phyloP scores from a whole-genome alignment of 306 rosid species.

The Cucumis melo region DNA sequence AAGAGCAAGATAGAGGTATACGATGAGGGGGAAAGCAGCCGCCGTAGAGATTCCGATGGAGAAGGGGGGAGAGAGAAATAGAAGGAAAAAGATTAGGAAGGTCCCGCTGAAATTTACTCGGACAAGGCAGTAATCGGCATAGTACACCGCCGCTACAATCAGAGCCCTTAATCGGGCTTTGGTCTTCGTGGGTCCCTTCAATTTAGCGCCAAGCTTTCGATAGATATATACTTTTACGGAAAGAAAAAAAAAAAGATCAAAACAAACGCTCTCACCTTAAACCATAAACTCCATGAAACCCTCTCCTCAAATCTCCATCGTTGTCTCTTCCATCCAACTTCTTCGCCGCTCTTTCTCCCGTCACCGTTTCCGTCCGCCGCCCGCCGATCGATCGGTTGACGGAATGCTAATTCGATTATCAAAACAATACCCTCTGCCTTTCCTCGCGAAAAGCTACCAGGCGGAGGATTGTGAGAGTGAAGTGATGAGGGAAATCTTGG shows the following conservation, averaged over 20 bases:
- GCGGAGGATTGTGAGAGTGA: too few species aligned
- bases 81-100: constrained; percentile 2
- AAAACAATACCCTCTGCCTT: not conserved
- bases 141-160: constrained; percentile 14
- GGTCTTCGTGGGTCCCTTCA: constrained; percentile 4
- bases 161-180: constrained; percentile 25
- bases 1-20: constrained; percentile 4
- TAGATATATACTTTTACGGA: not conserved
- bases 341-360: not conserved
- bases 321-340: not conserved
- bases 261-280: not conserved
- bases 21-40: not conserved
- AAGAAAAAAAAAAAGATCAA: not conserved
- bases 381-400: not conserved
- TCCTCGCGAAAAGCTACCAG: not conserved
- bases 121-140: not conserved
- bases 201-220: constrained; percentile 1
- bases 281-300: not conserved
- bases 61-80: constrained; percentile 1
- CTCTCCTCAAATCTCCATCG: not conserved
- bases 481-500: not conserved
- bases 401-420: not conserved
- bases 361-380: not conserved
- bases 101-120: constrained; percentile 26
- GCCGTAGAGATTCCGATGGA: constrained; percentile 22